Evolutionary conservation across 179 eudicot genomes (phyloP).

Genomic region (Corrigiola litoralis): DNA sequence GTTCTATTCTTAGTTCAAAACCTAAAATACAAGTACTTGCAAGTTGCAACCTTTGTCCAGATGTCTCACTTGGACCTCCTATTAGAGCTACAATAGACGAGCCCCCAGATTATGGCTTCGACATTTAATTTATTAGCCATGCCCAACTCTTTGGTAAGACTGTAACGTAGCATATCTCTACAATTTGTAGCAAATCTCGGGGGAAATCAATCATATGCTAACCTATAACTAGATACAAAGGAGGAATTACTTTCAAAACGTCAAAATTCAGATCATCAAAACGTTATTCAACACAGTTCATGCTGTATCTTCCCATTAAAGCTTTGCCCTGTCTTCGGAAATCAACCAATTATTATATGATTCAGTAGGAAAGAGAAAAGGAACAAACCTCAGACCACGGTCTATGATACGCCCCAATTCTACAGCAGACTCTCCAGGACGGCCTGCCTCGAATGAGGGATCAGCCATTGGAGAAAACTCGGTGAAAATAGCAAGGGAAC

Average conservation of each 20-base stretch:
- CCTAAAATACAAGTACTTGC: neutral
- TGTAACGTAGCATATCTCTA: neutral
- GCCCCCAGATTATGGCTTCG: too few relatives aligned
- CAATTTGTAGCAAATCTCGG: neutral
- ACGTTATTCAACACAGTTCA: neutral
- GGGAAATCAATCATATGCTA: neutral
- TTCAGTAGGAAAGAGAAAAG: neutral
- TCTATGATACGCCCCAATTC: constrained; percentile 88
- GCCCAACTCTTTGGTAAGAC: too few relatives aligned
- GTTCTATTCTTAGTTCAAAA: neutral
- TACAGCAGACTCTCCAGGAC: constrained; percentile 75
- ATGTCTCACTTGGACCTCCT: neutral
- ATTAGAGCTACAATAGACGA: neutral
- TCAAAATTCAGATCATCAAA: too few relatives aligned
- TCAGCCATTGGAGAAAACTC: constrained; percentile 97
- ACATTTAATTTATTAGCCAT: too few relatives aligned
- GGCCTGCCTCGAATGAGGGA: constrained; percentile 81
- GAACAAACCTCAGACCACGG: constrained; percentile 67
- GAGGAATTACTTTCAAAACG: too few relatives aligned
- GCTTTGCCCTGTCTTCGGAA: neutral
- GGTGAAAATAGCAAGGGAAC: constrained; percentile 65
- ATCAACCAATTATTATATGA: neutral
- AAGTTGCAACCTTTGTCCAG: neutral
- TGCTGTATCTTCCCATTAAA: neutral
- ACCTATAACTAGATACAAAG: neutral